Conservation (phyloP, 805 yeast species). For the Pichia paraexigua region DNA sequence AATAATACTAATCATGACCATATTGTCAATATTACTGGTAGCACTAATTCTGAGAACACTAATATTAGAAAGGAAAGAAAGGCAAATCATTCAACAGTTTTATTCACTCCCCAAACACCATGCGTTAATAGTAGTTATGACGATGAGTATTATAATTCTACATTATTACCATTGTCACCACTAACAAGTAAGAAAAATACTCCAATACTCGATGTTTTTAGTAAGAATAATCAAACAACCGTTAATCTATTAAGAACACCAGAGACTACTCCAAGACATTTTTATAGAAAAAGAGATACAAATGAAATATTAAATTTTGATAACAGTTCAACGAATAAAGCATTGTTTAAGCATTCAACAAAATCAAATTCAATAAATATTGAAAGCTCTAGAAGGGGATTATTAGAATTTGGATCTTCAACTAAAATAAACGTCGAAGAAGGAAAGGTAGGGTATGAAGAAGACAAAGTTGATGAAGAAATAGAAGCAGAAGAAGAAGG, state of each 20-base stretch:
- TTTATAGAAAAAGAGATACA: not conserved
- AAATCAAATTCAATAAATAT: not conserved
- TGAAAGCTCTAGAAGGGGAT: not conserved
- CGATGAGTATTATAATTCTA: not conserved
- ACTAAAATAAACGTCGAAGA: slow-evolving; percentile 18
- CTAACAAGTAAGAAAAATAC: slow-evolving; percentile 8
- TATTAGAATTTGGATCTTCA: slow-evolving; percentile 18
- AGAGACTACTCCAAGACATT: slow-evolving; percentile 12
- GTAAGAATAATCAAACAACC: not conserved
- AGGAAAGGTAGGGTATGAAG: slow-evolving; percentile 13
- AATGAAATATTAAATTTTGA: not conserved
- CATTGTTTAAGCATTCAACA: not conserved
- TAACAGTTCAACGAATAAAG: not conserved
- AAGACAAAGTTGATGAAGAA: slow-evolving; percentile 4
- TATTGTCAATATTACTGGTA: not conserved
- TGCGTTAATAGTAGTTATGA: slow-evolving; percentile 2
- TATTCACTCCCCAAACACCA: slow-evolving; percentile 12
- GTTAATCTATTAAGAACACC: slow-evolving; percentile 10
- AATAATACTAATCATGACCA: not conserved
- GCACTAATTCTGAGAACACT: not conserved
- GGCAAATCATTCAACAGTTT: not conserved
- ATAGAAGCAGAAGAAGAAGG: slow-evolving; percentile 2
- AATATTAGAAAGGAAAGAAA: not conserved
- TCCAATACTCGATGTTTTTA: not conserved
- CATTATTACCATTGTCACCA: slow-evolving; percentile 6